Base-by-base conservation (phyloP, 2,329 filamentous ascomycete genomes). In the Fusarium domesticum region DNA sequence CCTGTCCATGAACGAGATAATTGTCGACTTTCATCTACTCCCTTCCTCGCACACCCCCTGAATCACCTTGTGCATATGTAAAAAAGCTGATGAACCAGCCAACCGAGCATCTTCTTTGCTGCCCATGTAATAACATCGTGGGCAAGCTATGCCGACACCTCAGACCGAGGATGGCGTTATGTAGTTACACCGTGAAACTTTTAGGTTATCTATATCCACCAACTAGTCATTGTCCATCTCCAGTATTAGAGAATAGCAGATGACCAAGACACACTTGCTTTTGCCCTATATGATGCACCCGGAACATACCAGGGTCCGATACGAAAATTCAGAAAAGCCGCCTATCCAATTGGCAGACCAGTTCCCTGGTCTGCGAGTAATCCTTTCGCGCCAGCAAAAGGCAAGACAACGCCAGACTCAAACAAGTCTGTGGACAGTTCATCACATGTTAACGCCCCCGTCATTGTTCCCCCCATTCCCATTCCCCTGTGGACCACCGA, bases 401-500 rank as follows among this genome's bases (percentile, higher is more conserved):
- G 30, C 50, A 37, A 36, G 47, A 49, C n/a, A n/a, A n/a, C n/a
- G n/a, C n/a, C n/a, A 47, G 40, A 45, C 15, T 48, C n/a, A 41
- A 44, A 39, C 7, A 45, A n/a, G 35, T 23, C 19, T 17, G n/a
- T n/a, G n/a, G n/a, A n/a, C 16, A 35, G 32, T 39, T 25, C 40
- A 33, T 50, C 43, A 61, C 54, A 61, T 58, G 11, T 62, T 63
- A 20, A 57, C 58, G 6, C 63, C 61, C 14, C 51, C 50, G 1
- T 51, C 50, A 33, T 57, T 54, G 37, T 50, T 54, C 3, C 50
- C 42, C 16, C 53, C 53, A 19, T 33, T 40, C 7, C 57, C 54
- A 18, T 52, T 57, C 10, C 58, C 58, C 40, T 64, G 63, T 52
- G 76, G 75, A 1, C 76, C 77, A 1, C 83, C 83, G 61, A 87